Evolutionary conservation across 495 filamentous ascomycete species (phyloP), one percentile per base, ranked within the genome.

Genomic region (Cudoniella acicularis): DNA sequence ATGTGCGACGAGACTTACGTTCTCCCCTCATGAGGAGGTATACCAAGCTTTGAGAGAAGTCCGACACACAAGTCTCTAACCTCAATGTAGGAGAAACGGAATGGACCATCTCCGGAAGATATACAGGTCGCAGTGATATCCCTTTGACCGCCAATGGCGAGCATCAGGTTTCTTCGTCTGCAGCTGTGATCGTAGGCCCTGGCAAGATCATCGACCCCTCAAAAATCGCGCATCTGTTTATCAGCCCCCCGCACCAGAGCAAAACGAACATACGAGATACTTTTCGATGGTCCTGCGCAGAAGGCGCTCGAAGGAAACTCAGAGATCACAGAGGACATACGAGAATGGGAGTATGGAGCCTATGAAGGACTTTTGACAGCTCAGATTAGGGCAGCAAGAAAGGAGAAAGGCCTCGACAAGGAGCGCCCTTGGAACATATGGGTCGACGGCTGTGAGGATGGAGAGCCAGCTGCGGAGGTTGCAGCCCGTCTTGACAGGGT

Each of bases 261-360:
- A 2, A 86, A 82, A 58, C 78, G 81, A 24, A 92, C 89, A 4
- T 82, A 88, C 63, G 81, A 89, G 63, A 78, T 92, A 10, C 83
- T 92, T 77, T 47, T 92, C 79, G 86, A 76, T 57, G 2, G 67
- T 70, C 59, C 67, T 16, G 47, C 65, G 3, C 65, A 73, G 2
- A 69, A 70, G 25, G 22, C 66, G 0, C 36, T 69, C 1, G 71
- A 80, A 47, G 80, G 80, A 0, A 67, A 70, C n/a, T 76, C 86
- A 0, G 67, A 79, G 52, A 70, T 87, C 27, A 85, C 83, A 0
- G 79, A 87, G 50, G 79, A 83, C 36, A 77, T 92, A 13, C 76
- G 82, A 20, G 89, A 92, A 67, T 92, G 89, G 89, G 85, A 90
- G 68, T 92, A 92, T 69, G 89, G 89, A 2, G 72, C 79, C 30